Base-by-base conservation (phyloP, 2,329 filamentous ascomycete genomes). In the Fusarium piperis region DNA sequence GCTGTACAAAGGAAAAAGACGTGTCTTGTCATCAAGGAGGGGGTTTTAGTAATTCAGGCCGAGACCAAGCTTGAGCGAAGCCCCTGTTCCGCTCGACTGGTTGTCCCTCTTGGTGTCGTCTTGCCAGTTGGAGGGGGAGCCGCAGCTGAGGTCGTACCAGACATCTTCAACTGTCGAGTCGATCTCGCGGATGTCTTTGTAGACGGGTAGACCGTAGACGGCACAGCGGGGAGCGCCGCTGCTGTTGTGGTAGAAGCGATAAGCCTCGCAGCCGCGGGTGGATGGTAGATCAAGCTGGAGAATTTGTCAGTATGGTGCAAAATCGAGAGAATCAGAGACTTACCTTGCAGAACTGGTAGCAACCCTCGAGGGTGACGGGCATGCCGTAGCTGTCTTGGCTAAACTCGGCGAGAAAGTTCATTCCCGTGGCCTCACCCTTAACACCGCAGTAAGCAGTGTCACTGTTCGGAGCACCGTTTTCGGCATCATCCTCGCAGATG, bases 291-390 rank as follows among this genome's bases (percentile, higher is more conserved):
- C 74, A 67, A 77, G 79, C 79, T 82, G 59, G 48, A 44, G 18
- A 33, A n/a, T 15, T 20, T 9, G 53, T 62, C 38, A 64, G 61
- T 26, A 30, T 4, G 7, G 5, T 15, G 11, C 12, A 32, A 28
- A 2, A 33, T 52, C 20, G 6, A 20, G 16, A 28, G 33, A 18
- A 8, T 16, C 5, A 16, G 46, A 12, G 8, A 73, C 75, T 79
- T 72, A 80, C 83, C 57, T 71, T 69, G 69, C 83, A 85, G 75
- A 84, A 82, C 65, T 83, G 78, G 74, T 79, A 85, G 76, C 83
- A 85, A 3, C 81, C 82, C 64, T 81, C 74, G 9, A 83, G 74
- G 3, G 80, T 82, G 26, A 85, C 79, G 2, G 76, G 72, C 36
- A 80, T 78, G 13, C 70, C 75, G 2, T 65, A 64, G 8, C 69